phyloP scores from a whole-genome alignment of 257 asterid genomes.

The Fraxinus anomala region DNA sequence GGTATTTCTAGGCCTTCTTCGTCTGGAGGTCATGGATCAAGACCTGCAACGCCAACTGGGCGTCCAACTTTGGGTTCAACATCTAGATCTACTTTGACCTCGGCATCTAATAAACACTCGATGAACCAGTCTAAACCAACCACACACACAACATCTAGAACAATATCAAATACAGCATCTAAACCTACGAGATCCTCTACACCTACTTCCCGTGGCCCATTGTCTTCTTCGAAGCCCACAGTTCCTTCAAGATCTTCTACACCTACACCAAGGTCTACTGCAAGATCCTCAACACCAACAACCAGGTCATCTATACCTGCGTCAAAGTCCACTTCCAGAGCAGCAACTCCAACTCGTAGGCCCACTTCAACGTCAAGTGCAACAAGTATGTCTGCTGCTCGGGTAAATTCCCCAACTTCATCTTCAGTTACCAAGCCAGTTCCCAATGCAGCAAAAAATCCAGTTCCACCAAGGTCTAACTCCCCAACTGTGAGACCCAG shows the following conservation, averaged over 20 bases:
- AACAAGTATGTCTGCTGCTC: slow-evolving; percentile 42
- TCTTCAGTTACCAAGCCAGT: slow-evolving; percentile 50
- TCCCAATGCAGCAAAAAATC: slow-evolving; percentile 47
- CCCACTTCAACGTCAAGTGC: slow-evolving; percentile 43
- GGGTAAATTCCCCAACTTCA: slow-evolving; percentile 47
- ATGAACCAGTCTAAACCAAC: slow-evolving; percentile 49
- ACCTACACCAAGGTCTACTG: slow-evolving; percentile 72
- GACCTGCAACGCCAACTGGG: slow-evolving; percentile 90
- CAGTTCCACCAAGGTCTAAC: slow-evolving; percentile 58
- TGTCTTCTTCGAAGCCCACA: slow-evolving; percentile 57
- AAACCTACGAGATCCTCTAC: slow-evolving; percentile 83
- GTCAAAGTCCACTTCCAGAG: slow-evolving; percentile 69
- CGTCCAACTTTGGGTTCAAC: slow-evolving; percentile 65
- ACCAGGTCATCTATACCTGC: slow-evolving; percentile 60
- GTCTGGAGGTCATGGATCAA: slow-evolving; percentile 75
- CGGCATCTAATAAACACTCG: slow-evolving; percentile 42
- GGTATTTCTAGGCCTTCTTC: slow-evolving; percentile 88
- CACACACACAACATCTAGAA: slow-evolving; percentile 45
- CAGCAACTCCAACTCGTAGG: slow-evolving; percentile 86
- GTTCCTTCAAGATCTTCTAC: slow-evolving; percentile 87
- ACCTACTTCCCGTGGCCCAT: slow-evolving; percentile 71
- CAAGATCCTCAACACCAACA: slow-evolving; percentile 84
- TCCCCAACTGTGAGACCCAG: slow-evolving; percentile 84
- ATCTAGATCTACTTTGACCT: slow-evolving; percentile 43
- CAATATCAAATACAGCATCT: slow-evolving; percentile 42